phyloP scores from a whole-genome alignment of 1,284 basidiomycete genomes.

The Ustilago loliicola region DNA sequence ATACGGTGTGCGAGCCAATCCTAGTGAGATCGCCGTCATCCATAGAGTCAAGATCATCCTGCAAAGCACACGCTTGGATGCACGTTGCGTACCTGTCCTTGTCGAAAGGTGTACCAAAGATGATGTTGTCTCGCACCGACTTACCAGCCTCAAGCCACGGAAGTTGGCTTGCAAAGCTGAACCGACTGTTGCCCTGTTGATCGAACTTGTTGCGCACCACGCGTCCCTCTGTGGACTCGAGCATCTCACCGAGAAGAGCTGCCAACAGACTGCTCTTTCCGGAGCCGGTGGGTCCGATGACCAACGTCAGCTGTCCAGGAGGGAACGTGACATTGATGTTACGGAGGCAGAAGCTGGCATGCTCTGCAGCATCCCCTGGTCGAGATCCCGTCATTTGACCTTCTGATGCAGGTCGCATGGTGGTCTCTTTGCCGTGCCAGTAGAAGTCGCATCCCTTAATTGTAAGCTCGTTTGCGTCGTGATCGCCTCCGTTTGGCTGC shows the following conservation, averaged over 20 bases:
- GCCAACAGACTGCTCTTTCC: constrained; percentile 65
- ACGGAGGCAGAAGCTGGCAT: constrained; percentile 29
- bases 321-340: constrained; percentile 55
- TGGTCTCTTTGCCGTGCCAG: constrained; percentile 23
- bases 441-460: constrained; percentile 26
- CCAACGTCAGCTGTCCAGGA: constrained; percentile 43
- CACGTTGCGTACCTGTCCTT: constrained; percentile 52
- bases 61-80: constrained; percentile 62
- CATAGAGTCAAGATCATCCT: constrained; percentile 58
- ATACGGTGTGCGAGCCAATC: constrained; percentile 64
- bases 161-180: constrained; percentile 55
- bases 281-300: constrained; percentile 61
- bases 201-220: constrained; percentile 53
- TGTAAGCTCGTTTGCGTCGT: constrained; percentile 6
- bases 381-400: not conserved
- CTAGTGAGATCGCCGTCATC: constrained; percentile 63
- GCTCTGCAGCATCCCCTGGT: not conserved
- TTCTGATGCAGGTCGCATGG: constrained; percentile 13
- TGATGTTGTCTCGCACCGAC: constrained; percentile 62
- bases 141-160: constrained; percentile 53
- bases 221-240: constrained; percentile 33
- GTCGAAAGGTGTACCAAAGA: constrained; percentile 56
- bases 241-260: constrained; percentile 63
- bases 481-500: constrained; percentile 75
- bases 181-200: constrained; percentile 47